phyloP scores from a whole-genome alignment of 1,284 basidiomycete species.

The Laetiporus sulphureus region DNA sequence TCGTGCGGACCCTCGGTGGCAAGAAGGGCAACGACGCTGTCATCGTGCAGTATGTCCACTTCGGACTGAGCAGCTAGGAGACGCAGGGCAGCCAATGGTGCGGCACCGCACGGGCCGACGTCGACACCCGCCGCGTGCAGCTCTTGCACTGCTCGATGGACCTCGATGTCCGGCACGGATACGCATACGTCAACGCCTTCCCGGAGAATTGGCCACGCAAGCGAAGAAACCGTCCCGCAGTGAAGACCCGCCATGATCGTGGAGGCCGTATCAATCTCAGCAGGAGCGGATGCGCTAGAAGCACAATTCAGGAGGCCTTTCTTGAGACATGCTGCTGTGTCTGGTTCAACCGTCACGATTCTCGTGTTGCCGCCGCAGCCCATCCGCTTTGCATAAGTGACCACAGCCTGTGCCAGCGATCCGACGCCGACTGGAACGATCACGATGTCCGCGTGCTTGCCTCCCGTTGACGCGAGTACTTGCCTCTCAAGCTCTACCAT shows the following conservation, averaged over 20 bases:
- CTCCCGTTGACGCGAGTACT: background rate
- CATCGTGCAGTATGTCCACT: constrained; percentile 1
- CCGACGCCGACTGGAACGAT: constrained; percentile 8
- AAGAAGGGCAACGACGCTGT: constrained; percentile 7
- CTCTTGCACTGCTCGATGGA: constrained; percentile 3
- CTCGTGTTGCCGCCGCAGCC: background rate
- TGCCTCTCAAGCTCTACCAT: constrained; percentile 7
- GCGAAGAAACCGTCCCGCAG: constrained; percentile 6
- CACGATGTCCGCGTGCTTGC: constrained; percentile 5
- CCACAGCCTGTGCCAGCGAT: constrained; percentile 8
- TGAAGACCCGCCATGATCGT: constrained; percentile 9
- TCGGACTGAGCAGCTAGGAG: background rate
- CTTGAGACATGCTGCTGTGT: constrained; percentile 6
- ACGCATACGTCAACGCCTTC: constrained; percentile 1
- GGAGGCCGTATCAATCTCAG: background rate
- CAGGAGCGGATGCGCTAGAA: background rate
- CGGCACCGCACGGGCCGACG: constrained; percentile 9
- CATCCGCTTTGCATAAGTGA: constrained; percentile 5
- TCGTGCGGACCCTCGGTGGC: constrained; percentile 8
- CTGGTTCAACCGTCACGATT: constrained; percentile 8
- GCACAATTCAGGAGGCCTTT: background rate
- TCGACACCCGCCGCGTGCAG: background rate
- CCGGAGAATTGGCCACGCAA: constrained; percentile 7
- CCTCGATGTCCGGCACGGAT: constrained; percentile 7
- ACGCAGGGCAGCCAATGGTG: constrained; percentile 7